A percentile compares a stretch with the other conserved stretches of the same genome.
phyloP scores from a whole-genome alignment of 192 early-diverging fungal genomes.

The Phycomyces nitens region DNA sequence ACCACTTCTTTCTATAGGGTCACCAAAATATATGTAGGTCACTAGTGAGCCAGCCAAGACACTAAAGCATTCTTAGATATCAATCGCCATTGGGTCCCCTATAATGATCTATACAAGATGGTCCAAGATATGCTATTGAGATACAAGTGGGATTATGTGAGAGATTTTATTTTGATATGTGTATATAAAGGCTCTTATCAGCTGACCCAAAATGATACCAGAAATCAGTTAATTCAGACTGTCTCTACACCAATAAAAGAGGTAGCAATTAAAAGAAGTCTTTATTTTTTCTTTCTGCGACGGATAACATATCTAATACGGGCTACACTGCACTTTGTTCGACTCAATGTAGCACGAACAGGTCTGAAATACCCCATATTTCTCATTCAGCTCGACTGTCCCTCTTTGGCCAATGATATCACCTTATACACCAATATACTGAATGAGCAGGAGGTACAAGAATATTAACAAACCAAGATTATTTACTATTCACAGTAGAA shows the following conservation, averaged over 20 bases:
- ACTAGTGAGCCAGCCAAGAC: not conserved
- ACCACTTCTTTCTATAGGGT: slow-evolving; percentile 13
- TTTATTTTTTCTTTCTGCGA: no score
- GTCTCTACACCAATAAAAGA: no score
- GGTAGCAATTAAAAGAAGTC: no score
- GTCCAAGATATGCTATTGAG: not conserved
- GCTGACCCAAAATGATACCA: no score
- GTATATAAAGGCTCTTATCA: no score
- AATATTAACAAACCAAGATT: not conserved
- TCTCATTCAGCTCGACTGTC: slow-evolving; percentile 49
- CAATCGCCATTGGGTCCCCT: not conserved
- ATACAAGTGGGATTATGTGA: not conserved
- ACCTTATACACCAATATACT: slow-evolving; percentile 1
- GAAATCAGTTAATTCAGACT: no score
- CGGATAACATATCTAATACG: no score
- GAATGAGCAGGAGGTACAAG: not conserved
- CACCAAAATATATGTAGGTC: slow-evolving; percentile 56
- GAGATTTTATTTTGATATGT: not conserved
- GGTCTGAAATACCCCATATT: slow-evolving; percentile 47
- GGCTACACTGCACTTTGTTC: no score
- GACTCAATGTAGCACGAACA: not conserved
- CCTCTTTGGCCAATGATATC: slow-evolving; percentile 14
- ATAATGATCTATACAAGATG: not conserved
- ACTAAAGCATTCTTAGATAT: not conserved
- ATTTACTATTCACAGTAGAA: not conserved